Base-by-base conservation (phyloP, 495 filamentous ascomycete genomes). In the Penicillium paxilli region DNA sequence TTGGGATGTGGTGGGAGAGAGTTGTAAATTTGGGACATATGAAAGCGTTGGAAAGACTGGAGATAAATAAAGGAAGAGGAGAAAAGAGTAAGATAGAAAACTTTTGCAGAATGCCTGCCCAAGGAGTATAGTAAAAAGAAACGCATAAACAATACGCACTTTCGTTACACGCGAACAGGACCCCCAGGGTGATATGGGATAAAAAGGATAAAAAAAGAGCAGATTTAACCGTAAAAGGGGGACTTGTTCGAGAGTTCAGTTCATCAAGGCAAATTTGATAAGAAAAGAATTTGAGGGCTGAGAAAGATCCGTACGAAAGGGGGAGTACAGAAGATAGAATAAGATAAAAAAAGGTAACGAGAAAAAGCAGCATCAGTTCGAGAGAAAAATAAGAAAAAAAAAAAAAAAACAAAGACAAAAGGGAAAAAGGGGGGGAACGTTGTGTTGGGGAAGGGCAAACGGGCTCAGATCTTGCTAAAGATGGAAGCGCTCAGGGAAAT, bases 101-200 rank as follows among this genome's bases (percentile, higher is more conserved):
- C 77, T 77, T 78, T 72, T 69, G 72, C 73, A 77, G 61, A 75
- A 68, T 68, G 73, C 74, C 73, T 74, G 69, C 75, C 75, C 75
- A 76, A 65, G 68, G 64, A 66, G 63, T 72, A 73, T 65, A 69
- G 57, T 59, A 57, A 62, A 65, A 71, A 68, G 62, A 73, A 60
- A 59, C 67, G 64, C 67, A 72, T 64, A 44, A 66, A 71, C 54
- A 64, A 67, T 66, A 69, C 59, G 57, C 51, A 64, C 62, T 63
- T 62, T 65, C 64, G 67, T 67, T 72, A 73, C 71, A 74, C 68
- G 64, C 66, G 63, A 58, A 68, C 62, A 58, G 62, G 59, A 64
- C 56, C 63, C 64, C 64, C 54, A 63, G 60, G 62, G 67, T 60
- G 52, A 51, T 52, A 37, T 16, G 11, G 35, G 16, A 54, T 12